These are phyloP conservation scores for Chalciporus chontae DNA, from an alignment of 768 basidiomycete species.

Conservation along the genomic window DNA sequence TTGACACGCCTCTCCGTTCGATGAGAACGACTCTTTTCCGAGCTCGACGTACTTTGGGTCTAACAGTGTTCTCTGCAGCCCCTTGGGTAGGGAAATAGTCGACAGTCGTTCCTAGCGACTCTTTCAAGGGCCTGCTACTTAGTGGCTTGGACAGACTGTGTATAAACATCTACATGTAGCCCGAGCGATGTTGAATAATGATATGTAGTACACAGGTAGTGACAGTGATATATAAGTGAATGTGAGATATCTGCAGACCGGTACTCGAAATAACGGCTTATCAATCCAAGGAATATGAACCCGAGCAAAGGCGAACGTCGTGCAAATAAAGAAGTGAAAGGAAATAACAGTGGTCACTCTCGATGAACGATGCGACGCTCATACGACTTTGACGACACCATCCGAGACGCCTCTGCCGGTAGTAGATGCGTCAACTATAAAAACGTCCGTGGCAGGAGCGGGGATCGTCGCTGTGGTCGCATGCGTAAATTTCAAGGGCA, in stretches of 20 bases:
- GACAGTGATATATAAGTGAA: not conserved
- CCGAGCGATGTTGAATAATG: too few relatives aligned
- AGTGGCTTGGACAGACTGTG: too few relatives aligned
- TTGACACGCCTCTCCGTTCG: not conserved
- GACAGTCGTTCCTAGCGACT: too few relatives aligned
- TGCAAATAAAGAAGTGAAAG: too few relatives aligned
- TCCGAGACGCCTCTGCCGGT: not conserved
- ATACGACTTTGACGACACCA: not conserved
- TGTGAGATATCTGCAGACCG: not conserved
- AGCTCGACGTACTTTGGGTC: too few relatives aligned
- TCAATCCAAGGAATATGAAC: not conserved
- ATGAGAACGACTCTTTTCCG: too few relatives aligned
- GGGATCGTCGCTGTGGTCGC: not conserved
- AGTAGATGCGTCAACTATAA: too few relatives aligned
- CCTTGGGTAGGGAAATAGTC: too few relatives aligned
- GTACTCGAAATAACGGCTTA: not conserved
- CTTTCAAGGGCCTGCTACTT: not conserved
- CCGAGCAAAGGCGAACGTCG: not conserved
- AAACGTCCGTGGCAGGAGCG: too few relatives aligned
- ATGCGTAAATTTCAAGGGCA: too few relatives aligned
- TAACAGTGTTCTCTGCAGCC: too few relatives aligned
- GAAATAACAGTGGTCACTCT: not conserved
- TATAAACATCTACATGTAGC: not conserved
- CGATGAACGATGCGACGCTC: not conserved
- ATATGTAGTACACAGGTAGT: not conserved